Base-by-base conservation (phyloP, 2,329 filamentous ascomycete genomes). In the Exutisphaerella laricina region DNA sequence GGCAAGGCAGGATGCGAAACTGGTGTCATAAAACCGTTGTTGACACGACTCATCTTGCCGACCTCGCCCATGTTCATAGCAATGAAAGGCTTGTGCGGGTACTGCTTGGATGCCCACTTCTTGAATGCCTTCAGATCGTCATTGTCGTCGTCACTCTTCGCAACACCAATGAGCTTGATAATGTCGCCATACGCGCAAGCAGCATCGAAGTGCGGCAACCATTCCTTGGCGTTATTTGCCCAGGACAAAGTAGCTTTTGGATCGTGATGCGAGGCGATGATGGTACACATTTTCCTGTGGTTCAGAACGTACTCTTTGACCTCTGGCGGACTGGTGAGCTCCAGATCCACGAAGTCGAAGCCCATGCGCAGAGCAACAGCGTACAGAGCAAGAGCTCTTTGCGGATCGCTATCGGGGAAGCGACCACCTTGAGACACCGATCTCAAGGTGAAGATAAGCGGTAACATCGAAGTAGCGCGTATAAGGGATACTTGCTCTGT, bases 241-340 rank as follows among this genome's bases (percentile, higher is more conserved):
- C 92, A 98, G 1, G 86, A 90, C 13, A 97, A 71, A 16, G 74
- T 72, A 6, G 84, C 84, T 43, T 77, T 69, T 0, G 88, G 86
- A 62, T 98, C 92, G 63, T 98, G 92, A 63, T 98, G 90, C 0
- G 92, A 98, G 6, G 90, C 88, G 56, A 98, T 94, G 59, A 98
- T 85, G 49, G 81, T 84, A 1, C 87, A 88, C 62, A 86, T 84
- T 50, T 73, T 78, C 41, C 82, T 78, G 10, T 77, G 70, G 2
- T 48, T 47, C 12, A 65, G 51, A 25, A 66, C 58, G 23, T 59
- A 64, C 33, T 82, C 77, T 21, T 96, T 74, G 23, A 94, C 71
- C n/a, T 80, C 70, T 38, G 87, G 80, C 0, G 88, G 84, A 64
- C 89, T 84, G 0, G 86, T 85, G 66, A 97, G 85, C 64, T 98